phyloP scores from a whole-genome alignment of 1,284 basidiomycete species.

The Rhodotorula sp. region DNA sequence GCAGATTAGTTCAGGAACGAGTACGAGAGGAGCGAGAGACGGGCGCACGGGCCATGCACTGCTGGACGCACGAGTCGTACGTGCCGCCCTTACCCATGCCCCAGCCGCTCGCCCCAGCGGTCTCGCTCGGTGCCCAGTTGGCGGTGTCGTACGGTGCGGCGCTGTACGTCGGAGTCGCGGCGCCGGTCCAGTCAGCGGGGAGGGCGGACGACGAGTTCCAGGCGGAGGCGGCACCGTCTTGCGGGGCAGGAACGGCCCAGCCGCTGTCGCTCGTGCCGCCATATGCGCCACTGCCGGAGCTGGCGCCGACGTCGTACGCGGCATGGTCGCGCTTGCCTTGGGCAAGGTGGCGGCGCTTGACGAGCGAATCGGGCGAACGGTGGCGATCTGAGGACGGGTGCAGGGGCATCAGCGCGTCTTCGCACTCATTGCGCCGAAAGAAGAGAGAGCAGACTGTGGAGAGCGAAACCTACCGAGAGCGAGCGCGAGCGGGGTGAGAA shows the following conservation, averaged over 20 bases:
- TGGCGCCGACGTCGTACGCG: neutral
- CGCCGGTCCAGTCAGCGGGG: neutral
- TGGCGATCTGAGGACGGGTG: neutral
- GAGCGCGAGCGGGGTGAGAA: neutral
- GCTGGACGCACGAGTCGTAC: slow-evolving; percentile 20
- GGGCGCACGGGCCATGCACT: slow-evolving; percentile 20
- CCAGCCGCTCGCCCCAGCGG: neutral
- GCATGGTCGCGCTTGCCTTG: neutral
- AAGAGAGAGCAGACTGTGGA: too few species aligned
- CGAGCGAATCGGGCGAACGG: neutral
- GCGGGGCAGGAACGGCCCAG: neutral
- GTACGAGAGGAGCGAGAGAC: too few species aligned
- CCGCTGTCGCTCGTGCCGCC: neutral
- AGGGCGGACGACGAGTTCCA: neutral
- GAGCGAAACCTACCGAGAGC: too few species aligned
- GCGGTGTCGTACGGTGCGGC: neutral
- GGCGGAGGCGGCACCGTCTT: neutral
- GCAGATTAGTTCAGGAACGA: neutral
- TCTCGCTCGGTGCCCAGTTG: neutral
- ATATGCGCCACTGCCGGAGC: neutral
- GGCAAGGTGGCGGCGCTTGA: neutral
- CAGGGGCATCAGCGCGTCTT: too few species aligned
- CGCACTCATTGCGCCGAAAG: too few species aligned
- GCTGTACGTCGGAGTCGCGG: neutral
- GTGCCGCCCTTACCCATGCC: neutral